These are phyloP conservation scores for Teunomyces gatunensis DNA, from an alignment of 805 yeast species.

Conservation along the genomic window DNA sequence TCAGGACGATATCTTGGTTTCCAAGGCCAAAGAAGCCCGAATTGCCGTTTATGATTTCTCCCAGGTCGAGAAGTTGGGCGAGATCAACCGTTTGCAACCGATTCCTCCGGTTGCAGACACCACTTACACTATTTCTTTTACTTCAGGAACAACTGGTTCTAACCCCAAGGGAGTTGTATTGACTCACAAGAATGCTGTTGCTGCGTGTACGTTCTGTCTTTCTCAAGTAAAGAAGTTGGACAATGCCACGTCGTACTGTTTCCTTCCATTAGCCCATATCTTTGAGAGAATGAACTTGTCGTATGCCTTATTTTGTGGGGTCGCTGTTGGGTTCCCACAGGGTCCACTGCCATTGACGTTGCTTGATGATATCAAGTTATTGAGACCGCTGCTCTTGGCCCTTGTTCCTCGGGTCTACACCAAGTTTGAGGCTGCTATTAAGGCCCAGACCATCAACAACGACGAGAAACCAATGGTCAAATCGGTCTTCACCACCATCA, in stretches of 20 bases:
- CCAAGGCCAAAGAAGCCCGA: slow-evolving; percentile 15
- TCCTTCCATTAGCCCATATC: slow-evolving; percentile 27
- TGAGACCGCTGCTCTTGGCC: slow-evolving; percentile 27
- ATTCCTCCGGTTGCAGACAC: slow-evolving; percentile 33
- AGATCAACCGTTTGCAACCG: slow-evolving; percentile 29
- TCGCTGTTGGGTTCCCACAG: slow-evolving; percentile 29
- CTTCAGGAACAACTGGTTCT: slow-evolving; percentile 70
- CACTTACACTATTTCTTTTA: slow-evolving; percentile 40
- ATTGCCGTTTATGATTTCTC: slow-evolving; percentile 23
- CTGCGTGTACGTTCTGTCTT: slow-evolving; percentile 12
- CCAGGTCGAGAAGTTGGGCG: slow-evolving; percentile 33
- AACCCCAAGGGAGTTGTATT: slow-evolving; percentile 73
- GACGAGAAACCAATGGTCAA: slow-evolving; percentile 29
- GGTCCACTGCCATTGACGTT: slow-evolving; percentile 26
- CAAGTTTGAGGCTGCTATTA: slow-evolving; percentile 50
- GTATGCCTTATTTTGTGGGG: slow-evolving; percentile 13
- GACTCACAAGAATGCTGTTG: slow-evolving; percentile 19
- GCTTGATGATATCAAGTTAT: slow-evolving; percentile 27
- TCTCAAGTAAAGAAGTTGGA: slow-evolving; percentile 10
- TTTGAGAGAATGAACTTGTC: slow-evolving; percentile 16
- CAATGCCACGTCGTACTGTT: slow-evolving; percentile 14
- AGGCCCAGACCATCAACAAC: slow-evolving; percentile 42
- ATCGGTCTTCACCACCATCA: slow-evolving; percentile 27
- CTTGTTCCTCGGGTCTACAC: slow-evolving; percentile 34
- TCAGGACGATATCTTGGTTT: slow-evolving; percentile 11